Conservation (phyloP, 495 filamentous ascomycete genomes). For the Aspergillus egyptiacus region DNA sequence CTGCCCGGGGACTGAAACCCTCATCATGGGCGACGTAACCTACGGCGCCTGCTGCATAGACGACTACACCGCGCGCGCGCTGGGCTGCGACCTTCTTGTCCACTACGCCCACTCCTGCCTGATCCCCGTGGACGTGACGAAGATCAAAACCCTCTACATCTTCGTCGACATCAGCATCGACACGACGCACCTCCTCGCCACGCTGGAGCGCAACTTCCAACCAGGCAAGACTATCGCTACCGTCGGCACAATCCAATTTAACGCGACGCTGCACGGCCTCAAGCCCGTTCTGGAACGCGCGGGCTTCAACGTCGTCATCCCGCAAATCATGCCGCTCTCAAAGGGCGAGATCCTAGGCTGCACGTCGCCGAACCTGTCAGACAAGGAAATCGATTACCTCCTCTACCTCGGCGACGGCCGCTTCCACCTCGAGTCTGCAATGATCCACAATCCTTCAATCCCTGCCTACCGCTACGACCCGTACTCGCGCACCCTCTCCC, state of each 20-base stretch:
- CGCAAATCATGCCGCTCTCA: slow-evolving; percentile 85
- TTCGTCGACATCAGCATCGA: slow-evolving; percentile 98
- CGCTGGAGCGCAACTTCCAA: slow-evolving; percentile 82
- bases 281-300: slow-evolving; percentile 66
- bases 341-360: slow-evolving; percentile 96
- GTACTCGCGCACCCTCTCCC: slow-evolving; percentile 85
- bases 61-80: slow-evolving; percentile 90
- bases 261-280: slow-evolving; percentile 84
- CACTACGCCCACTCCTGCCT: slow-evolving; percentile 97
- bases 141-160: slow-evolving; percentile 93
- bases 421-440: slow-evolving; percentile 95
- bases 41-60: slow-evolving; percentile 99
- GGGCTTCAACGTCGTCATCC: slow-evolving; percentile 78
- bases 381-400: slow-evolving; percentile 61
- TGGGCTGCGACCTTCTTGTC: slow-evolving; percentile 91
- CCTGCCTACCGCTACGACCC: slow-evolving; percentile 96
- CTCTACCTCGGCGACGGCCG: slow-evolving; percentile 93
- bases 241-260: slow-evolving; percentile 98
- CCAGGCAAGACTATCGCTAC: slow-evolving; percentile 80
- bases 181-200: slow-evolving; percentile 74
- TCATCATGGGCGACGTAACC: slow-evolving; percentile 99
- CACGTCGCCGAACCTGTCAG: slow-evolving; percentile 71
- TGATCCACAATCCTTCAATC: slow-evolving; percentile 92
- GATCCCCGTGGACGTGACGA: slow-evolving; percentile 90
- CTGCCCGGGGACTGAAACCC: slow-evolving; percentile 80